Percentiles rank a stretch among this genome's conserved stretches.
These are phyloP conservation scores for Bipolaris zeicola DNA, from an alignment of 2,329 filamentous ascomycete genomes.

Conservation along the genomic window DNA sequence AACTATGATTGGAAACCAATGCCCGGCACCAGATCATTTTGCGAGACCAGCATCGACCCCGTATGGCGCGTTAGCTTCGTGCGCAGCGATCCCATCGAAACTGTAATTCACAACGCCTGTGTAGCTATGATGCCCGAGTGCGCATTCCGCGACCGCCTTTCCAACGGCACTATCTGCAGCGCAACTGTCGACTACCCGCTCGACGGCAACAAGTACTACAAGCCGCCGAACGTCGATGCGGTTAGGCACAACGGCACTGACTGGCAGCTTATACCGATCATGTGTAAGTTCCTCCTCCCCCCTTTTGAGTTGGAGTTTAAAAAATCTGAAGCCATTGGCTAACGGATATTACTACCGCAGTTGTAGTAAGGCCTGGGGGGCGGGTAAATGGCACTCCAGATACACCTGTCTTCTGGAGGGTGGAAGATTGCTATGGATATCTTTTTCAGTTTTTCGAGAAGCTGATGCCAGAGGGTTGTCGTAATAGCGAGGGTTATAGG, in stretches of 20 bases:
- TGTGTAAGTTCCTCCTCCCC: conserved; percentile 22
- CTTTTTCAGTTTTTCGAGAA: conserved; percentile 31
- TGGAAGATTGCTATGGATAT: conserved; percentile 39
- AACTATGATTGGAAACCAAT: conserved; percentile 24
- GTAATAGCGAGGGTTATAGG: conserved; percentile 23
- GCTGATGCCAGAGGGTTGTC: conserved; percentile 27
- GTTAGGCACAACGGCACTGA: conserved; percentile 19
- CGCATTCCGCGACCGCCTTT: conserved; percentile 27
- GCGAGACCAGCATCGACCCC: conserved; percentile 19
- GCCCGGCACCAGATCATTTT: conserved; percentile 19
- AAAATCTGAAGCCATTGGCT: conserved; percentile 3
- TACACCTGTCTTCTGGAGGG: conserved; percentile 25
- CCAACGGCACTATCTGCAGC: conserved; percentile 22
- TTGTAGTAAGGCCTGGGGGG: conserved; percentile 28
- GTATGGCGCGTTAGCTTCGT: conserved; percentile 30
- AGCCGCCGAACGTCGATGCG: conserved; percentile 23
- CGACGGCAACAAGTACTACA: conserved; percentile 22
- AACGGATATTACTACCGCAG: conserved; percentile 13
- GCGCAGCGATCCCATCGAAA: conserved; percentile 26
- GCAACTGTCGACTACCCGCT: conserved; percentile 26
- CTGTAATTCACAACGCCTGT: conserved; percentile 33
- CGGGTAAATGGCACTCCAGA: no score
- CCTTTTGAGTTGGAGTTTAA: no score
- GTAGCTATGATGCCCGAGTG: conserved; percentile 36
- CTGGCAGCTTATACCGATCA: background rate